A percentile compares a stretch with the other conserved stretches of the same genome.
Evolutionary conservation across 2,329 filamentous ascomycete genomes (phyloP).

Genomic region (Aspergillus proliferans): DNA sequence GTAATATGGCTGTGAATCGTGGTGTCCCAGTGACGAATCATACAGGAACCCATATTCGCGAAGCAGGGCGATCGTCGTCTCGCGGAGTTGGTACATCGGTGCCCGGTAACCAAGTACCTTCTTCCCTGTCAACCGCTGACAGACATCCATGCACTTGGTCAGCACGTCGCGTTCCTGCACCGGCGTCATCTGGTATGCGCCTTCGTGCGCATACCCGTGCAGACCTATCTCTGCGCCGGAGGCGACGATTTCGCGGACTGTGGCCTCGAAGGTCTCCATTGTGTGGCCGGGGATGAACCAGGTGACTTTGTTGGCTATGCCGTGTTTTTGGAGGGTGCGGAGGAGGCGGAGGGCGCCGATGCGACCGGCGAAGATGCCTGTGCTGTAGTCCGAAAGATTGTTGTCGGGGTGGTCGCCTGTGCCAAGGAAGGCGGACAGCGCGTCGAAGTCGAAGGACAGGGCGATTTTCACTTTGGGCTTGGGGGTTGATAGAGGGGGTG

Average conservation of each 20-base stretch:
- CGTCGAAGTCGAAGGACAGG: conserved; percentile 47
- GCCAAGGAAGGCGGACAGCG: conserved; percentile 50
- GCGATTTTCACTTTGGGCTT: conserved; percentile 4
- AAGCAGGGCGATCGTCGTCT: conserved; percentile 22
- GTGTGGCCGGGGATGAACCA: conserved; percentile 49
- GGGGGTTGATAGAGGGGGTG: neutral
- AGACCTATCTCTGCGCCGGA: conserved; percentile 19
- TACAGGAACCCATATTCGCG: conserved; percentile 30
- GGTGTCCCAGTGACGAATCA: conserved; percentile 29
- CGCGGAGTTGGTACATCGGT: conserved; percentile 19
- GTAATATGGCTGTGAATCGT: conserved; percentile 30
- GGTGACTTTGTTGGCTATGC: conserved; percentile 35
- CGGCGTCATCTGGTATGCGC: conserved; percentile 61
- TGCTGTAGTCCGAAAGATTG: conserved; percentile 45
- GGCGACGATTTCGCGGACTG: conserved; percentile 28
- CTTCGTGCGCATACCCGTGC: conserved; percentile 63
- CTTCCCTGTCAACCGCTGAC: conserved; percentile 64
- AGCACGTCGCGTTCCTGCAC: conserved; percentile 69
- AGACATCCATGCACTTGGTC: conserved; percentile 63
- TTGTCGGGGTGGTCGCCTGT: conserved; percentile 45
- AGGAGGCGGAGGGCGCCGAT: conserved; percentile 48
- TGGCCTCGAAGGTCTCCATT: conserved; percentile 46
- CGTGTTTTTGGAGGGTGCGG: conserved; percentile 41
- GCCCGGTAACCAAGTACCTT: conserved; percentile 43
- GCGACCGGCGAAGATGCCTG: conserved; percentile 47